Percentiles rank a stretch among this genome's conserved stretches.
These are phyloP conservation scores for Aspergillus arachidicola DNA, from an alignment of 2,329 filamentous ascomycete genomes.

Conservation along the genomic window DNA sequence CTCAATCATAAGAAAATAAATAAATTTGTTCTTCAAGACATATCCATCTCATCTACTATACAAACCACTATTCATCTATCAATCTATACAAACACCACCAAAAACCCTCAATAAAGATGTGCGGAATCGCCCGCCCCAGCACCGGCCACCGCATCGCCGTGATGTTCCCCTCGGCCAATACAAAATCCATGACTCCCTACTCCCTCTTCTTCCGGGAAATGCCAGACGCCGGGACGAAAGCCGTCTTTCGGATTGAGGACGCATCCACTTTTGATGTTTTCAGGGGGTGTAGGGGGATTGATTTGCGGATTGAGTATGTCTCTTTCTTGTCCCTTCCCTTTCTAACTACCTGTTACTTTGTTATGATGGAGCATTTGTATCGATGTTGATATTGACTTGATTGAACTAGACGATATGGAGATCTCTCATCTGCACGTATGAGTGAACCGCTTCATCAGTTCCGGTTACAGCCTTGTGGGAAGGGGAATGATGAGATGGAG, in stretches of 20 bases:
- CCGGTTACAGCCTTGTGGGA: constrained; percentile 15
- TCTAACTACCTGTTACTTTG: background rate
- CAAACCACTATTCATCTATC: too few species aligned
- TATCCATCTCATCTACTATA: background rate
- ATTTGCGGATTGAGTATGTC: constrained; percentile 39
- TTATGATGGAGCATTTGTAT: too few species aligned
- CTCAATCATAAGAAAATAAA: too few species aligned
- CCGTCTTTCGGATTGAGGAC: constrained; percentile 32
- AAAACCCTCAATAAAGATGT: constrained; percentile 30
- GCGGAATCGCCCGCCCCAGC: constrained; percentile 53
- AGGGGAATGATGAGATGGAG: constrained; percentile 7
- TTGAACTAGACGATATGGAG: constrained; percentile 27
- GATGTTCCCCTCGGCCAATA: constrained; percentile 30
- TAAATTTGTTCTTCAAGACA: too few species aligned
- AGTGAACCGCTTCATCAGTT: constrained; percentile 29
- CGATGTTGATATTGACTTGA: too few species aligned
- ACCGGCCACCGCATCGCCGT: constrained; percentile 40
- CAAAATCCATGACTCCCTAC: constrained; percentile 27
- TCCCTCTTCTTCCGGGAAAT: constrained; percentile 34
- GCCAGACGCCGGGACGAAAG: constrained; percentile 18
- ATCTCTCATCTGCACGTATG: constrained; percentile 22
- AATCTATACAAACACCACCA: too few species aligned
- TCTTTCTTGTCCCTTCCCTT: background rate
- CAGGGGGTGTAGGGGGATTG: constrained; percentile 21
- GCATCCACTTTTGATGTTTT: constrained; percentile 24